Evolutionary conservation across 1,139 yeast genomes (phyloP), one percentile per base, ranked within the genome.

Genomic region (Saccharomyces hybrid): DNA sequence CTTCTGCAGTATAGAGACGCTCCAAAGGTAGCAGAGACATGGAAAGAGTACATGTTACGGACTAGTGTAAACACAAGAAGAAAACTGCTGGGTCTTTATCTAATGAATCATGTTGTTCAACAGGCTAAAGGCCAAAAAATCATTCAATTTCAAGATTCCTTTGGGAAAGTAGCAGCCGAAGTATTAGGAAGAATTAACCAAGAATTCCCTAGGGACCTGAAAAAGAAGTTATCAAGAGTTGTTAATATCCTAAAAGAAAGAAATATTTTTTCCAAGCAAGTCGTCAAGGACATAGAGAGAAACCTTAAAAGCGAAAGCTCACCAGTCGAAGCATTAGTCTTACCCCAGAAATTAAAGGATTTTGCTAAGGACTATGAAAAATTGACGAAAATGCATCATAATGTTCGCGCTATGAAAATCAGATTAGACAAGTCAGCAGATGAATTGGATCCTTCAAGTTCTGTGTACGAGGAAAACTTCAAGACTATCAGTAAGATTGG

Each of bases 41-140:
- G 96, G 97, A 72, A 80, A 14, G 70, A 55, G 9, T 68, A 66
- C 50, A 60, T 67, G 58, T 53, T 60, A 19, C 60, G 60, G 49
- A 49, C 58, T 8, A 56, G 58, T 27, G 60, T 76, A 16, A 72
- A 78, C 42, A 67, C 76, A 16, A 67, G 75, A 56, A 79, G 84
- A 64, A 78, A 79, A 62, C 75, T 89, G 55, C 75, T 84, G 5
- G 74, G 86, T 49, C 76, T 89, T 48, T 89, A 89, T 65, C 75
- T 89, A 32, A 85, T 88, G 53, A 89, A 89, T 67, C 97, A 89
- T 68, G 86, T 89, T 31, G 88, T 88, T 0, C 97, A 89, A 68
- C 88, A 87, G 66, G 84, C 91, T 5, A 78, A 84, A 57, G 84
- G 84, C 54, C 84, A 84, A 64, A 77, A 81, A 58, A 82, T 81